Conservation (phyloP, 495 filamentous ascomycete genomes). For the Aspergillus conjunctus region DNA sequence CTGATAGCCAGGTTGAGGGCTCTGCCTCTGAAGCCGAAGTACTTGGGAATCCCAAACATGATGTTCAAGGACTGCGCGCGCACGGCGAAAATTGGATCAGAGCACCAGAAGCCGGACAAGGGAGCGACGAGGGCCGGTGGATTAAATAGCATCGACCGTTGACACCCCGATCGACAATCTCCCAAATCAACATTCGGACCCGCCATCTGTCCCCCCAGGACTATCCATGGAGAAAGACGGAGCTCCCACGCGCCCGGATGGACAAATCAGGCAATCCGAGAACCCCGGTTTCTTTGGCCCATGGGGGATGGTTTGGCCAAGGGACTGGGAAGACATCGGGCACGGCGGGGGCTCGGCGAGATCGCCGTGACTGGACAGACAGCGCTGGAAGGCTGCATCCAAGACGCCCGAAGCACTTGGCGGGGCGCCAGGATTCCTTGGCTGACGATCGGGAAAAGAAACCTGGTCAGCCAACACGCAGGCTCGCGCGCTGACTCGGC, state of each 20-base stretch:
- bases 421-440: background rate
- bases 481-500: background rate
- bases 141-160: background rate
- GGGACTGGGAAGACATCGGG: constrained; percentile 10
- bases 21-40: constrained; percentile 64
- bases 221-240: background rate
- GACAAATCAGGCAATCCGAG: constrained; percentile 32
- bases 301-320: constrained; percentile 13
- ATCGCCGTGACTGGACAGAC: background rate
- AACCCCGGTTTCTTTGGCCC: background rate
- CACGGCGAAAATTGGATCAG: background rate
- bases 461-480: background rate
- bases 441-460: background rate
- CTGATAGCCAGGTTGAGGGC: constrained; percentile 67
- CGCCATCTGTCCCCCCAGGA: background rate
- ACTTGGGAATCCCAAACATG: constrained; percentile 49
- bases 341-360: background rate
- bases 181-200: background rate
- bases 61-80: constrained; percentile 15
- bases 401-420: background rate
- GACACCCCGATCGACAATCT: background rate
- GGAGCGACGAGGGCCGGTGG: background rate
- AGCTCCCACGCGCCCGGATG: constrained; percentile 21
- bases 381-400: too few relatives aligned
- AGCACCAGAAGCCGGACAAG: background rate